These are phyloP conservation scores for Aspergillus candidus DNA, from an alignment of 2,329 filamentous ascomycete genomes.

Conservation along the genomic window DNA sequence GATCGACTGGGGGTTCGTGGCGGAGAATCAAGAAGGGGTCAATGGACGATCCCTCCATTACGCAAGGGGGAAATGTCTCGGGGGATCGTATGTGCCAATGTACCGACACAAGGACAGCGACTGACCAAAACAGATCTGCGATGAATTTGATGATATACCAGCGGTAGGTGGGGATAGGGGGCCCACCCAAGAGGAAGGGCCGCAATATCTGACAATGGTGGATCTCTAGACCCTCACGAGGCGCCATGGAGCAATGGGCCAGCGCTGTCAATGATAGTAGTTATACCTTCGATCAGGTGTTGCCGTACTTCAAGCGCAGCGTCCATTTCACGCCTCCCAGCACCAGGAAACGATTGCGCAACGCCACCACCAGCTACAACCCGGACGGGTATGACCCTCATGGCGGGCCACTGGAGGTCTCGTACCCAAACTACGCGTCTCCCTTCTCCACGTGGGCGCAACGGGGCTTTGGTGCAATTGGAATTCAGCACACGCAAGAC, in stretches of 20 bases:
- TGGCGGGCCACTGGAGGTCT: constrained; percentile 34
- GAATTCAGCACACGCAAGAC: constrained; percentile 27
- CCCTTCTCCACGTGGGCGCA: constrained; percentile 30
- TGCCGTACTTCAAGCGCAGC: constrained; percentile 24
- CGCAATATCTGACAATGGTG: not conserved
- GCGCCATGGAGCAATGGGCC: constrained; percentile 18
- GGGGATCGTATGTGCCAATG: not conserved
- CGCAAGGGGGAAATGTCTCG: constrained; percentile 10
- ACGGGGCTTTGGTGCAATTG: constrained; percentile 32
- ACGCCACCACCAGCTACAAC: constrained; percentile 17
- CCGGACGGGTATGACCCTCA: constrained; percentile 13
- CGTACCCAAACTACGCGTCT: constrained; percentile 32
- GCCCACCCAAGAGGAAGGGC: too few relatives aligned
- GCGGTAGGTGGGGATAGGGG: constrained; percentile 5
- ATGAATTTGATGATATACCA: constrained; percentile 22
- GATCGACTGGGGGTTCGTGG: constrained; percentile 24
- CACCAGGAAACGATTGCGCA: constrained; percentile 7
- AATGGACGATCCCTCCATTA: constrained; percentile 17
- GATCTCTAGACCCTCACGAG: constrained; percentile 7
- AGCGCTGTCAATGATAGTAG: constrained; percentile 18
- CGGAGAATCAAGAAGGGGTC: constrained; percentile 14
- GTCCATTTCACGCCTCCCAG: constrained; percentile 23
- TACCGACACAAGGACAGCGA: not conserved
- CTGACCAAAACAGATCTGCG: constrained; percentile 9
- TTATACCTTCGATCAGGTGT: constrained; percentile 21